Conservation (phyloP, 805 yeast species). For the Pichia paraexigua region DNA sequence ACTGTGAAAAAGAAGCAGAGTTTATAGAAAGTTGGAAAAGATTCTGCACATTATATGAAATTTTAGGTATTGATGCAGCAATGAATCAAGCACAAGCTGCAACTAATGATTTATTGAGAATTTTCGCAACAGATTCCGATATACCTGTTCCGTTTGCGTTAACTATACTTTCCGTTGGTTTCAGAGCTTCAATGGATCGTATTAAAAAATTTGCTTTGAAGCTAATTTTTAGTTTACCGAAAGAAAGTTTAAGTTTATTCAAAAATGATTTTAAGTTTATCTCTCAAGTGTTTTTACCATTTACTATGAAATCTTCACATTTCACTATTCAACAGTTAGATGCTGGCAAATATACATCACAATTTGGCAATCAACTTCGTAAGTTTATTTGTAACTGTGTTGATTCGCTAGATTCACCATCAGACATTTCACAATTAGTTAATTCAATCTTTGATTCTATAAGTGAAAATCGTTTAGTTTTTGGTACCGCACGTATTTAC, state of each 20-base stretch:
- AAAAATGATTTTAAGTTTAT: slow-evolving; percentile 35
- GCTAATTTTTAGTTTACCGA: slow-evolving; percentile 46
- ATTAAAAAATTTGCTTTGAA: slow-evolving; percentile 57
- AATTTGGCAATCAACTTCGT: slow-evolving; percentile 47
- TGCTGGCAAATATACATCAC: slow-evolving; percentile 35
- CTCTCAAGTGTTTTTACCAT: slow-evolving; percentile 42
- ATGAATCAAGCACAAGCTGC: slow-evolving; percentile 82
- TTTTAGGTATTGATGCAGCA: slow-evolving; percentile 77
- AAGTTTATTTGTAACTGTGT: slow-evolving; percentile 37
- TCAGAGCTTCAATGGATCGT: slow-evolving; percentile 68
- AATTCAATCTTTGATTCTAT: slow-evolving; percentile 38
- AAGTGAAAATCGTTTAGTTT: slow-evolving; percentile 40
- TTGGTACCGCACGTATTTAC: slow-evolving; percentile 65
- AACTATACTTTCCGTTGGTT: slow-evolving; percentile 65
- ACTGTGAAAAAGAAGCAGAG: slow-evolving; percentile 18
- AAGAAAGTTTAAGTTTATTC: slow-evolving; percentile 38
- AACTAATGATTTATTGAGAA: slow-evolving; percentile 45
- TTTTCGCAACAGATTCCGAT: slow-evolving; percentile 41
- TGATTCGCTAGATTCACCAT: slow-evolving; percentile 18
- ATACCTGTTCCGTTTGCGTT: slow-evolving; percentile 69
- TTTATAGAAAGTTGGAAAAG: slow-evolving; percentile 58
- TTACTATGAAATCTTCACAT: slow-evolving; percentile 55
- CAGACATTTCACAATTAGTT: slow-evolving; percentile 12
- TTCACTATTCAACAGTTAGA: slow-evolving; percentile 36
- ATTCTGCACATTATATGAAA: slow-evolving; percentile 67